Percentiles rank a stretch among this genome's conserved stretches.
Conservation (phyloP, 192 early-diverging fungal species). For the Allomyces macrogynus region DNA sequence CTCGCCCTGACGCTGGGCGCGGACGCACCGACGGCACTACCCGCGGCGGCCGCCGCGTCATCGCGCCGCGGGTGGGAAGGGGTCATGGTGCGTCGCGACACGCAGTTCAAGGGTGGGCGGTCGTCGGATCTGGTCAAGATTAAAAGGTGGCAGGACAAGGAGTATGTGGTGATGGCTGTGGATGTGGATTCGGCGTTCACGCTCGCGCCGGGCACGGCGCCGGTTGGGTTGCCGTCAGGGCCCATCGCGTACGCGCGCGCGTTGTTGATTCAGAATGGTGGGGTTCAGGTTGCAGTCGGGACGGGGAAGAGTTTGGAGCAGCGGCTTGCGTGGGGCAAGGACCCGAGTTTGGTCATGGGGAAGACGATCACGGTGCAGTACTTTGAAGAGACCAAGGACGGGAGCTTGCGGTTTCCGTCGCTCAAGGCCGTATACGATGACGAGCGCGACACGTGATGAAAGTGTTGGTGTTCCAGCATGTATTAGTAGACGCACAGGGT, state of each 20-base stretch:
- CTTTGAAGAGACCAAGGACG: conserved; percentile 20
- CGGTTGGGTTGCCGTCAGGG: not conserved
- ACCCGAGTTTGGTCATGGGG: conserved; percentile 23
- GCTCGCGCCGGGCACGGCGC: conserved; percentile 16
- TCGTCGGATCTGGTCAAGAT: conserved; percentile 30
- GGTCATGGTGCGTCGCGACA: conserved; percentile 22
- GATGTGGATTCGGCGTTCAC: conserved; percentile 21
- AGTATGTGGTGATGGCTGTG: conserved; percentile 20
- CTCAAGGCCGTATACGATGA: conserved; percentile 27
- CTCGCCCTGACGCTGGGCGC: no score
- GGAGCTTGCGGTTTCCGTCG: conserved; percentile 26
- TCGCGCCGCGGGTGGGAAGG: conserved; percentile 27
- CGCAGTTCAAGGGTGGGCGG: conserved; percentile 26
- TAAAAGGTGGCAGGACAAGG: conserved; percentile 30
- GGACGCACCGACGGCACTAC: no score
- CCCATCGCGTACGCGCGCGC: conserved; percentile 7
- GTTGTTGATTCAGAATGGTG: conserved; percentile 3
- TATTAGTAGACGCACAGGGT: no score
- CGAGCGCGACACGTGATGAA: not conserved
- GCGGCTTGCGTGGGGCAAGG: conserved; percentile 17
- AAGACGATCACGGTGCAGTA: conserved; percentile 28
- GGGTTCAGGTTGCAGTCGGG: conserved; percentile 26
- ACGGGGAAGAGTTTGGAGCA: conserved; percentile 23
- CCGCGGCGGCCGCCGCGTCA: no score
- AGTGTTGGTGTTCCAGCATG: not conserved